Conservation (phyloP, 2,329 filamentous ascomycete genomes). For the Dryadomyces quercus-mongolicae region DNA sequence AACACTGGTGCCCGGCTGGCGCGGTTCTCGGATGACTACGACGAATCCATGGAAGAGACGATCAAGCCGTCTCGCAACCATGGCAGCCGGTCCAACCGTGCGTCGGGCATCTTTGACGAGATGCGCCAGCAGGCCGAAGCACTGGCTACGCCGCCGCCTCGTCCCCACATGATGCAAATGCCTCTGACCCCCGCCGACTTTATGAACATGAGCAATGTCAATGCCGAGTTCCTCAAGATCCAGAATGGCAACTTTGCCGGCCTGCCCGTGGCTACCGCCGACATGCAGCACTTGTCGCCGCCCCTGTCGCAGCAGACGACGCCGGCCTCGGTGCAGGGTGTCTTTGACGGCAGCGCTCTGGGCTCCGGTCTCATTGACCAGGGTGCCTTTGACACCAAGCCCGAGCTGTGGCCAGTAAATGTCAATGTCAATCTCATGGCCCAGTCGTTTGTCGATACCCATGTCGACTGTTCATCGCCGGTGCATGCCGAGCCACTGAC, state of each 20-base stretch:
- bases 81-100: conserved; percentile 26
- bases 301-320: conserved; percentile 39
- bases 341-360: conserved; percentile 21
- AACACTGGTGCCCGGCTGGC: conserved; percentile 19
- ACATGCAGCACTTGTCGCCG: conserved; percentile 28
- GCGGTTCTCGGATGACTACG: conserved; percentile 48
- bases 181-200: conserved; percentile 46
- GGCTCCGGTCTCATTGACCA: conserved; percentile 10
- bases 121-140: conserved; percentile 44
- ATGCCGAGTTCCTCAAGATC: conserved; percentile 23
- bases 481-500: conserved; percentile 11
- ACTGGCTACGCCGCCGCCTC: conserved; percentile 33
- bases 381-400: conserved; percentile 29
- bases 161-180: conserved; percentile 32
- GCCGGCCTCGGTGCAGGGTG: conserved; percentile 36
- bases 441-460: conserved; percentile 3
- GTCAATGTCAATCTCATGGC: too few relatives aligned
- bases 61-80: conserved; percentile 38
- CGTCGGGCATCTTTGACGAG: conserved; percentile 44
- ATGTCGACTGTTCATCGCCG: conserved; percentile 2
- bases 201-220: conserved; percentile 29
- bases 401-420: conserved; percentile 24
- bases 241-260: conserved; percentile 18
- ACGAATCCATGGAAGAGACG: conserved; percentile 55
- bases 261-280: conserved; percentile 19